Percentiles rank a stretch among this genome's conserved stretches.
Conservation (phyloP, 805 yeast genomes). For the Hanseniaspora pseudoguilliermondii region DNA sequence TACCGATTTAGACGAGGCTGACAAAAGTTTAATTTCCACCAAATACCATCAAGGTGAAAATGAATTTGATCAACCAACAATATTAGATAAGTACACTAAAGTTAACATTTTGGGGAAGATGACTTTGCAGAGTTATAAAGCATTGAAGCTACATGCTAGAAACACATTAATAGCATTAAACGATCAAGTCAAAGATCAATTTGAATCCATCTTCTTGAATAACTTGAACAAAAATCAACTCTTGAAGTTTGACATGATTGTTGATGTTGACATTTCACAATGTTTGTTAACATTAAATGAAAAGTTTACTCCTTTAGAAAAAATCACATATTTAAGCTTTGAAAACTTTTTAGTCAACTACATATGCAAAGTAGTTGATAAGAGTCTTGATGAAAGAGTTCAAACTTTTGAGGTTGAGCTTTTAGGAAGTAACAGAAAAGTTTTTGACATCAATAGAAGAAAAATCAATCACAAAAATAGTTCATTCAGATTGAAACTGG, state of each 20-base stretch:
- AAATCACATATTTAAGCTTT: conserved; percentile 55
- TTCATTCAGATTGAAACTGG: conserved; percentile 45
- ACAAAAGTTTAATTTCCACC: neutral
- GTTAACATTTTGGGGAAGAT: conserved; percentile 73
- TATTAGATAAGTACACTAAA: conserved; percentile 64
- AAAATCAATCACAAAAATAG: conserved; percentile 29
- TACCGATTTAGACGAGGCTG: conserved; percentile 24
- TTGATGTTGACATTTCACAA: conserved; percentile 36
- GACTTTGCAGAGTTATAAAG: conserved; percentile 51
- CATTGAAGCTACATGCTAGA: conserved; percentile 51
- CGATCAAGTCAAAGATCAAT: conserved; percentile 74
- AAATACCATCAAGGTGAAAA: conserved; percentile 22
- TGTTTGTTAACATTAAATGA: conserved; percentile 26
- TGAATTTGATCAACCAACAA: conserved; percentile 54
- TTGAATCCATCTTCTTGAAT: conserved; percentile 60
- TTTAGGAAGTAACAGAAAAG: conserved; percentile 14
- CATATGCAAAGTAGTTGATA: conserved; percentile 43
- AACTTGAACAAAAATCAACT: conserved; percentile 38
- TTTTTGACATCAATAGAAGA: conserved; percentile 35
- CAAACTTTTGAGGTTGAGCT: conserved; percentile 27
- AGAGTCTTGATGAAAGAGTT: conserved; percentile 43
- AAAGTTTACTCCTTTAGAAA: conserved; percentile 55
- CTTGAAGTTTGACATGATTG: conserved; percentile 52
- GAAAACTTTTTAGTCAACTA: conserved; percentile 54
- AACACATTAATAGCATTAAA: conserved; percentile 57